A percentile compares a stretch with the other conserved stretches of the same genome.
phyloP scores from a whole-genome alignment of 164 flowering plant genomes.

The Aristolochia fimbriata region DNA sequence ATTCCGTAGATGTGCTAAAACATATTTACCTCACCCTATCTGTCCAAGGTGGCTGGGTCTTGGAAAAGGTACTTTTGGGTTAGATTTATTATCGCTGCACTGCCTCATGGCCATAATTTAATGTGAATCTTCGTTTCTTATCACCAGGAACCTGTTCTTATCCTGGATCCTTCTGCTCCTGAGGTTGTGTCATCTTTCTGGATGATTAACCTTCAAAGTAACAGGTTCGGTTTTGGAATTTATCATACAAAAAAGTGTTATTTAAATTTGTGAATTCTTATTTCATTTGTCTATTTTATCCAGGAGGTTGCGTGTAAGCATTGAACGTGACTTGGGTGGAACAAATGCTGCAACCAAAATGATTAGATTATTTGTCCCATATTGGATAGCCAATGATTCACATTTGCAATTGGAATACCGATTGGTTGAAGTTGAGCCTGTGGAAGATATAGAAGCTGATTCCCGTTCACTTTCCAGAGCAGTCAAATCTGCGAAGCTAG shows the following conservation, averaged over 20 bases:
- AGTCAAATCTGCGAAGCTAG: conserved; percentile 56
- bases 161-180: conserved; percentile 54
- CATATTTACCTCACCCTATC: conserved; percentile 61
- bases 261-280: not conserved
- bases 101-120: not conserved
- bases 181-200: conserved; percentile 77
- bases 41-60: conserved; percentile 84
- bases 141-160: conserved; percentile 66
- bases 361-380: conserved; percentile 84
- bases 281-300: conserved; percentile 4
- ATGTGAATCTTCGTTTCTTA: not conserved
- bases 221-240: conserved; percentile 38
- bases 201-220: conserved; percentile 75
- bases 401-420: conserved; percentile 59
- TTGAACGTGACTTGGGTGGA: conserved; percentile 87
- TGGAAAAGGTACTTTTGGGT: conserved; percentile 62
- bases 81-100: not conserved
- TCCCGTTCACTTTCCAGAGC: conserved; percentile 37
- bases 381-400: conserved; percentile 83
- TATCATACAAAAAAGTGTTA: not conserved
- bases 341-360: conserved; percentile 70
- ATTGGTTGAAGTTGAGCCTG: conserved; percentile 76
- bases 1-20: conserved; percentile 73
- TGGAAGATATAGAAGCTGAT: conserved; percentile 48
- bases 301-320: conserved; percentile 91